Evolutionary conservation across 352 stramenopile species (phyloP), one percentile per base, ranked within the genome.

Genomic region (Globisporangium cederbergense): DNA sequence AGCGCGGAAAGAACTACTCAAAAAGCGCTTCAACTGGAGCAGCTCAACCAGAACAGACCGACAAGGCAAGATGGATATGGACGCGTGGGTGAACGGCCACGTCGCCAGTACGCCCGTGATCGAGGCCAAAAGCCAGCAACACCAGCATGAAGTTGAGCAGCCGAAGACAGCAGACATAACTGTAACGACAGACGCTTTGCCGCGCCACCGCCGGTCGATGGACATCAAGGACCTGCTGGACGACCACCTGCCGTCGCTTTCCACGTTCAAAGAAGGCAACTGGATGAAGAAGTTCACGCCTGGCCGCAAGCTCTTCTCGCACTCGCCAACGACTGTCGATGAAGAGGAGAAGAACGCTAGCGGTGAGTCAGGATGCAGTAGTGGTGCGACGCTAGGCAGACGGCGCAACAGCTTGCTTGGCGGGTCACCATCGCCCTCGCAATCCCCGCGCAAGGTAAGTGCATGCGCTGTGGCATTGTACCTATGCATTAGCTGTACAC

Each of bases 151-250:
- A 1, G 32, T 45, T 1, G 4, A 16, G 28, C 5, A 9, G n/a
- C 6, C 43, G 32, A 46, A 45, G 6, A 13, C 22, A 22, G n/a
- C 28, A 18, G 40, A 61, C 22, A 73, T 75, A 66, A 67, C 78
- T 42, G 53, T 49, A 25, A 14, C 36, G 16, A 18, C 28, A 13
- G 42, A 20, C 1, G 22, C 20, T 16, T 7, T 45, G 47, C 20
- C 42, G 40, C n/a, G 9, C 11, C 22, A 52, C 32, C 38, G 49
- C 36, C 71, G 70, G 4, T 71, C 77, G 40, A 62, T 78, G 55
- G 73, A 85, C 42, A 68, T 83, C 45, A 75, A 72, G 18, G 81
- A 89, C 56, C 76, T 90, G 63, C 73, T 88, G 55, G 77, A 88
- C 46, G 80, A 91, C 52, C 49, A 67, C 18, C 60, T 91, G 34